These are phyloP conservation scores for Nitzschia sp. DNA, from an alignment of 108 stramenopile species.

Conservation along the genomic window DNA sequence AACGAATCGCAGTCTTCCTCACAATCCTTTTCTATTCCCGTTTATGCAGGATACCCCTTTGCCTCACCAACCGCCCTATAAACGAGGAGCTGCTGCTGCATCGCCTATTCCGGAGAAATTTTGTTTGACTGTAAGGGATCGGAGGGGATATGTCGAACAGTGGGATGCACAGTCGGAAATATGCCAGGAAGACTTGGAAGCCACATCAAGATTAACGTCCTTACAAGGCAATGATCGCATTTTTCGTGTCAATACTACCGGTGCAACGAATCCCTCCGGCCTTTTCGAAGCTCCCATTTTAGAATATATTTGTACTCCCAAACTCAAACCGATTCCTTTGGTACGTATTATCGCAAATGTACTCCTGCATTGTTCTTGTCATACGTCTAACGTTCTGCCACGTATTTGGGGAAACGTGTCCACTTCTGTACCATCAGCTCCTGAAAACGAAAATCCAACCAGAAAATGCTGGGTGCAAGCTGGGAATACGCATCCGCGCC, in stretches of 20 bases:
- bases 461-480: slow-evolving; percentile 14
- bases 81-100: background rate
- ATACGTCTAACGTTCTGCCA: no score
- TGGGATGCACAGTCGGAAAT: slow-evolving; percentile 15
- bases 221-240: slow-evolving; percentile 15
- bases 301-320: slow-evolving; percentile 39
- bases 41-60: no score
- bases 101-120: slow-evolving; percentile 4
- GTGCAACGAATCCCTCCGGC: slow-evolving; percentile 6
- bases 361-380: background rate
- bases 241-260: slow-evolving; percentile 19
- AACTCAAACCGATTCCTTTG: slow-evolving; percentile 56
- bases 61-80: background rate
- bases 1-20: no score
- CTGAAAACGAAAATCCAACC: slow-evolving; percentile 47
- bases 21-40: no score
- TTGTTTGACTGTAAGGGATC: slow-evolving; percentile 25
- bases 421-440: slow-evolving; percentile 33
- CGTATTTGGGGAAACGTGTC: no score
- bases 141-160: slow-evolving; percentile 21
- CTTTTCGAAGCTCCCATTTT: slow-evolving; percentile 29
- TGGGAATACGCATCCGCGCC: slow-evolving; percentile 59
- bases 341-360: slow-evolving; percentile 30
- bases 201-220: background rate
- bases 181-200: background rate